A percentile compares a stretch with the other conserved stretches of the same genome.
Conservation (phyloP, 2,329 filamentous ascomycete genomes). For the Xylariaceae sp. region DNA sequence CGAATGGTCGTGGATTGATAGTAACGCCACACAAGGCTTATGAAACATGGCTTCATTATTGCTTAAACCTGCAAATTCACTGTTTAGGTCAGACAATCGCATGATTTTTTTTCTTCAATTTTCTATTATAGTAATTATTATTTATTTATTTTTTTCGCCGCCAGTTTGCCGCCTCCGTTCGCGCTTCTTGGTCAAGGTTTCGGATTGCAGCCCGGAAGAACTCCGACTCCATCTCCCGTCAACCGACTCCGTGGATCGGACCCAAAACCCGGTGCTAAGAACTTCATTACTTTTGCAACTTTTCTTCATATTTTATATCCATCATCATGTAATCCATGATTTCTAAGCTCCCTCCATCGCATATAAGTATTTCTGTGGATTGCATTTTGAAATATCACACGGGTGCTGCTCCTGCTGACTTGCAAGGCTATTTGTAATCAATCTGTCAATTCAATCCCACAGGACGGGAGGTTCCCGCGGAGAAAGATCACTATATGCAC, state of each 20-base stretch:
- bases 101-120: slow-evolving; percentile 7
- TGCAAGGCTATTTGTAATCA: no score
- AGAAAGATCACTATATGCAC: no score
- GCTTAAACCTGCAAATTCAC: not conserved
- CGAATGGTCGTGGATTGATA: slow-evolving; percentile 3
- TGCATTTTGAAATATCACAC: no score
- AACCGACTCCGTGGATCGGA: slow-evolving; percentile 17
- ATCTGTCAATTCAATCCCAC: no score
- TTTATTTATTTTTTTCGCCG: no score
- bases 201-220: slow-evolving; percentile 8
- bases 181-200: slow-evolving; percentile 7
- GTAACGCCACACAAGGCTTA: slow-evolving; percentile 27
- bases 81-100: slow-evolving; percentile 10
- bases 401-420: no score
- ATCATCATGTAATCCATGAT: not conserved
- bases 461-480: no score
- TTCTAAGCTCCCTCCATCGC: not conserved
- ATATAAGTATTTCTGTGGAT: not conserved
- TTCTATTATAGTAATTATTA: no score
- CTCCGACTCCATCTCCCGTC: slow-evolving; percentile 14
- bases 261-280: slow-evolving; percentile 10
- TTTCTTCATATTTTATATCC: not conserved
- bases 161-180: slow-evolving; percentile 14
- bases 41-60: slow-evolving; percentile 14
- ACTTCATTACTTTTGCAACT: not conserved